Percentiles rank a stretch among this genome's conserved stretches.
phyloP scores from a whole-genome alignment of 208 protist genomes.

The Naegleria lovaniensis region DNA sequence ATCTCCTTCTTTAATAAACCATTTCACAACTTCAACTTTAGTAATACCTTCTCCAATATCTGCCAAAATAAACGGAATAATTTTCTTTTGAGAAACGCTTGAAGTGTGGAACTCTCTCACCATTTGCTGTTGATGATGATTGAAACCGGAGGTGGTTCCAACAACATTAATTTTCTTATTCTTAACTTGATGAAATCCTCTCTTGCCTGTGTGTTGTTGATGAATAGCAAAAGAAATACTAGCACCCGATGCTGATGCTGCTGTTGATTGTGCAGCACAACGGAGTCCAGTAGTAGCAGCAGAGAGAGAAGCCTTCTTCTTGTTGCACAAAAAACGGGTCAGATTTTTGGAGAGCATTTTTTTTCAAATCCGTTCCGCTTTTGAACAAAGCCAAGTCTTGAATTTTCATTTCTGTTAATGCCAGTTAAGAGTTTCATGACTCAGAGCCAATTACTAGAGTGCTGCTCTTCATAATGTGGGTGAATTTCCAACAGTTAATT shows the following conservation, averaged over 20 bases:
- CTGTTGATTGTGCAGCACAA: not conserved
- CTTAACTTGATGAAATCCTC: too few species aligned
- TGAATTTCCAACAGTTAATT: too few species aligned
- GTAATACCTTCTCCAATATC: conserved; percentile 92
- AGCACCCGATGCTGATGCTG: not conserved
- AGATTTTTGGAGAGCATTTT: not conserved
- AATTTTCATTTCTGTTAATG: too few species aligned
- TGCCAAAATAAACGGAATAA: conserved; percentile 69
- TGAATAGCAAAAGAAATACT: not conserved
- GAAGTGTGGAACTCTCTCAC: not conserved
- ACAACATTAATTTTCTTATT: not conserved
- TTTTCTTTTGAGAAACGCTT: not conserved
- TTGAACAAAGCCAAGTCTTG: too few species aligned
- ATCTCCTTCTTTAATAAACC: conserved; percentile 79
- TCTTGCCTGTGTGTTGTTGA: too few species aligned
- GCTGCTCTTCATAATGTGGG: too few species aligned
- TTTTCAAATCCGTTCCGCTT: too few species aligned
- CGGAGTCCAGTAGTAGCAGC: not conserved
- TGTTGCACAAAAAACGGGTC: not conserved
- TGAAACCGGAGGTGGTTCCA: not conserved
- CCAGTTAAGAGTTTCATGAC: too few species aligned
- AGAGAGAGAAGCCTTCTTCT: not conserved
- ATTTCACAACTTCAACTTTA: conserved; percentile 83
- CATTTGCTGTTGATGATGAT: not conserved
- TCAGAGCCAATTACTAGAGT: too few species aligned